Base-by-base conservation (phyloP, 2,329 filamentous ascomycete genomes). In the Elsinoe arachidis region DNA sequence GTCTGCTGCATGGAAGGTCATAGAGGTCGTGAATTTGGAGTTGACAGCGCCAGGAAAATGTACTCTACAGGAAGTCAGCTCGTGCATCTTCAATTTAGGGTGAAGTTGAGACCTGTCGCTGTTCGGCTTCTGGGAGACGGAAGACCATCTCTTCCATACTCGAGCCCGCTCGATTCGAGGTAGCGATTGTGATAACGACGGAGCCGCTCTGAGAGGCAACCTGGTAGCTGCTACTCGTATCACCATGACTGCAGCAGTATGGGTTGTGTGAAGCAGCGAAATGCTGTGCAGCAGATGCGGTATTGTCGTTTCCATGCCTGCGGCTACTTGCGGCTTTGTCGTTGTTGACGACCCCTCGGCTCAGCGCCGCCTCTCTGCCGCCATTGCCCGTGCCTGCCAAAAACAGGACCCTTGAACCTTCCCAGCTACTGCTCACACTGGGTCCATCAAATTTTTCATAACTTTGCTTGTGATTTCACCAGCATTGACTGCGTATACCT, bases 31-130 rank as follows among this genome's bases (percentile, higher is more conserved):
- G 73, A 99, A 99, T 61, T 89, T 88, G 70, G 90, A 96, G 71
- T 96, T 92, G 54, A 97, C 78, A 0, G 93, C 93, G n/a, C 93
- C 93, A 0, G 93, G 93, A 64, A 99, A 99, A 57, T 82, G 76
- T 10, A 83, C 78, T 58, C 80, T 84, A 38, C 0, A 53, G 17
- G 61, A 23, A 61, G 59, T 57, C 33, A 23, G 56, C 26, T 23
- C 0, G 21, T 34, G 5, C 2, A 11, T 17, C 12, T 14, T 19
- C 21, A 5, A 46, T 17, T 33, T 7, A 11, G 33, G 23, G 35
- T 14, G 21, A 2, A 9, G 44, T 17, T 43, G 64, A 62, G 73
- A 84, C 82, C 76, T 77, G 67, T 85, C 82, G 58, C 81, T 80
- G 44, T 78, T 81, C 39, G 79, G 78, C 47, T 76, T 74, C 62